These are phyloP conservation scores for Calonectria leucothoes DNA, from an alignment of 2,329 filamentous ascomycete genomes.

Conservation along the genomic window DNA sequence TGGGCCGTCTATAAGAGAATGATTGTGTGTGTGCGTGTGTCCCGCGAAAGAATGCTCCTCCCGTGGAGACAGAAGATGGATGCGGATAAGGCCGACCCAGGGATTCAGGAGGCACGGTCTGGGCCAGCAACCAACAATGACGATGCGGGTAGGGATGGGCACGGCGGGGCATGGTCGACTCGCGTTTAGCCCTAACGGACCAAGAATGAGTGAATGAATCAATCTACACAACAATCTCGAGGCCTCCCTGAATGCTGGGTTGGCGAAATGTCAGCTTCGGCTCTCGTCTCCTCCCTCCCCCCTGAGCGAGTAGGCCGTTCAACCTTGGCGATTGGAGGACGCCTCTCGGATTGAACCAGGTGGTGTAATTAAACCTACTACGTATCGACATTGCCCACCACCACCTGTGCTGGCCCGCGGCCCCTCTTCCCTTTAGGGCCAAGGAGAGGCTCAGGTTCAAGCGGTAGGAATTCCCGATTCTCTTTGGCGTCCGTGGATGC, in stretches of 20 bases:
- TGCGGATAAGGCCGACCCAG: background rate
- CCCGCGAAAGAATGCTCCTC: background rate
- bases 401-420: slow-evolving; percentile 1
- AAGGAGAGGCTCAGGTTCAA: background rate
- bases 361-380: slow-evolving; percentile 22
- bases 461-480: background rate
- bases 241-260: background rate
- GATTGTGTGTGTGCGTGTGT: too few species aligned
- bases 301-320: background rate
- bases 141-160: background rate
- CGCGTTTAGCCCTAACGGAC: background rate
- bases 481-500: background rate
- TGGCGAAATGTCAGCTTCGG: background rate
- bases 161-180: background rate
- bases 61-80: background rate
- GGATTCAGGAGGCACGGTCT: background rate
- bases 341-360: slow-evolving; percentile 8
- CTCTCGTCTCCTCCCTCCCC: background rate
- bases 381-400: slow-evolving; percentile 12
- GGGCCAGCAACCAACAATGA: background rate
- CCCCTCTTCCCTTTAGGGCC: slow-evolving; percentile 2
- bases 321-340: background rate
- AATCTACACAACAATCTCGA: background rate
- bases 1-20: background rate
- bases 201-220: too few species aligned